A percentile compares a stretch with the other conserved stretches of the same genome.
Evolutionary conservation across 192 early-diverging fungal genomes (phyloP).

Genomic region (Geranomyces michiganensis): DNA sequence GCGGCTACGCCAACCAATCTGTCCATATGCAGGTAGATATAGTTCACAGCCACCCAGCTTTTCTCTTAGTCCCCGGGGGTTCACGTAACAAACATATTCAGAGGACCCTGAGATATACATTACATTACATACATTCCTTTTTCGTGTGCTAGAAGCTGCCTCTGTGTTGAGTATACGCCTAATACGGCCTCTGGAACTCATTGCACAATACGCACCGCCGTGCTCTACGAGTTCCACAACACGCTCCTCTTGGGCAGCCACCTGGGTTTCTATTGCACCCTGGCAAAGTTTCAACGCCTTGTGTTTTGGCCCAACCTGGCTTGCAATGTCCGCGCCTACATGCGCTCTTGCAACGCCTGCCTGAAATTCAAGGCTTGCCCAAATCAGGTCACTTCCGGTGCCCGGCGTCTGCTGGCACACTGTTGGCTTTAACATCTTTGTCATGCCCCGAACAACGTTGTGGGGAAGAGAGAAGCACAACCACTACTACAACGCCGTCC

Average conservation of each 20-base stretch:
- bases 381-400: neutral
- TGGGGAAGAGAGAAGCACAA: neutral
- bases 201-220: neutral
- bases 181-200: too few species aligned
- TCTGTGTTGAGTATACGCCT: too few species aligned
- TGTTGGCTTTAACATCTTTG: neutral
- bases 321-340: neutral
- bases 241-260: neutral
- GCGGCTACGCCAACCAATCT: too few species aligned
- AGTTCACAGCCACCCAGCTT: too few species aligned
- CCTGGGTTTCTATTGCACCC: neutral
- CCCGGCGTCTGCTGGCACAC: neutral
- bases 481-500: neutral
- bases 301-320: neutral
- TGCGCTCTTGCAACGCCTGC: neutral
- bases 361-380: neutral
- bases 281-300: neutral
- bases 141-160: too few species aligned
- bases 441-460: neutral
- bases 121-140: too few species aligned
- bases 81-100: too few species aligned
- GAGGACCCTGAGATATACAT: too few species aligned
- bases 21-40: too few species aligned
- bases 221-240: neutral
- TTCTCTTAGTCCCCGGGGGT: too few species aligned